Evolutionary conservation across 2,329 filamentous ascomycete species (phyloP).

Genomic region (Cladosporium sp.): DNA sequence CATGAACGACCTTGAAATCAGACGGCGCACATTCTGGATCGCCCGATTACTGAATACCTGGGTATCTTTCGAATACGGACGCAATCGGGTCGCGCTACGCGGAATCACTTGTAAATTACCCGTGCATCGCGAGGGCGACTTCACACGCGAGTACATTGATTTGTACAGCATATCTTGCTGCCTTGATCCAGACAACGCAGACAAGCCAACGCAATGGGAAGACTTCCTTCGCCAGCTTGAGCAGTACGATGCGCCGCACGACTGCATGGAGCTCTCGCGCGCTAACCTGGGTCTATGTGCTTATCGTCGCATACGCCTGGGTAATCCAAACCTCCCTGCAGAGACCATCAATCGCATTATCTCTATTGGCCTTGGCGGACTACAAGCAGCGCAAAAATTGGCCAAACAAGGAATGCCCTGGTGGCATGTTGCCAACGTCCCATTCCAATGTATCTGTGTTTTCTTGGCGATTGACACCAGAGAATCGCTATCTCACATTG

Average conservation of each 20-base stretch:
- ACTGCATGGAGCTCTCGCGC: conserved; percentile 38
- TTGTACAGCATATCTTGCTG: conserved; percentile 52
- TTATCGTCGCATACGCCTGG: conserved; percentile 50
- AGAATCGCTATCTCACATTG: conserved; percentile 45
- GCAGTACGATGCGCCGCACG: conserved; percentile 27
- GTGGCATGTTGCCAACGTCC: conserved; percentile 59
- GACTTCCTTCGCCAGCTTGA: conserved; percentile 30
- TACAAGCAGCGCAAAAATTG: conserved; percentile 47
- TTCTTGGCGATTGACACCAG: conserved; percentile 53
- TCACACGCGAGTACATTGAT: conserved; percentile 48
- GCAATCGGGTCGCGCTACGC: conserved; percentile 48
- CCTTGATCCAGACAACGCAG: conserved; percentile 47
- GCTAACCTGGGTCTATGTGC: conserved; percentile 55
- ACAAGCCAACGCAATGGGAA: conserved; percentile 29
- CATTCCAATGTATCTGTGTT: conserved; percentile 56
- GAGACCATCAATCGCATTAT: conserved; percentile 47
- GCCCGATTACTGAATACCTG: conserved; percentile 57
- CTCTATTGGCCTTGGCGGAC: conserved; percentile 41
- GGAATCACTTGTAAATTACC: conserved; percentile 44
- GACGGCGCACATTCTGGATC: conserved; percentile 40
- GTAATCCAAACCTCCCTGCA: conserved; percentile 44
- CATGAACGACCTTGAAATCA: conserved; percentile 23
- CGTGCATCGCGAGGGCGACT: conserved; percentile 36
- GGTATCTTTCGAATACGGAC: conserved; percentile 57
- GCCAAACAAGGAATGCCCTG: conserved; percentile 46